phyloP scores from a whole-genome alignment of 805 yeast genomes.

The Saturnispora sanitii region DNA sequence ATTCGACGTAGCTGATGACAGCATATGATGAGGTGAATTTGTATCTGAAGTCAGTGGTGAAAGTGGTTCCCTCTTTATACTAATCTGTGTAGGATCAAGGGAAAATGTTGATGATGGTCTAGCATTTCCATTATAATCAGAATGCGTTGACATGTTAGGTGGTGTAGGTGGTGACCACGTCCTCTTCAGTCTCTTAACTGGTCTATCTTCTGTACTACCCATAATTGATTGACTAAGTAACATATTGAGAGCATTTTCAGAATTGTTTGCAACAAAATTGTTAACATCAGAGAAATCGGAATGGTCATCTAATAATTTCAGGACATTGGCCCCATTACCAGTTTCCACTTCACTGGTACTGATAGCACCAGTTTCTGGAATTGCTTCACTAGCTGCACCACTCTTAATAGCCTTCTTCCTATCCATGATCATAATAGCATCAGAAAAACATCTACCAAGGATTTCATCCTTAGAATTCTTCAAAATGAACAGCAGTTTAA shows the following conservation, averaged over 20 bases:
- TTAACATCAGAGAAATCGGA: constrained; percentile 5
- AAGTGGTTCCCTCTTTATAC: constrained; percentile 20
- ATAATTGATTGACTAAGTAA: constrained; percentile 11
- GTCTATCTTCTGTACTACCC: constrained; percentile 13
- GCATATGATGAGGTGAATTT: constrained; percentile 24
- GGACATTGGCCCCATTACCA: background rate
- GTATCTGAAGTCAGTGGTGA: constrained; percentile 27
- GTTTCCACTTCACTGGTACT: background rate
- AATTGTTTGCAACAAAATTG: constrained; percentile 7
- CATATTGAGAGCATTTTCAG: constrained; percentile 8
- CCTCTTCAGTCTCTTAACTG: constrained; percentile 26
- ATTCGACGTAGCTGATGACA: constrained; percentile 22
- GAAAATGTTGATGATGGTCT: constrained; percentile 16
- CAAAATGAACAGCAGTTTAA: constrained; percentile 58
- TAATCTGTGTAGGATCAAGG: constrained; percentile 17
- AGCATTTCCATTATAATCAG: background rate
- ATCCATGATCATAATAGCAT: constrained; percentile 86
- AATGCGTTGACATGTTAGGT: background rate
- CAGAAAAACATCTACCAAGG: constrained; percentile 61
- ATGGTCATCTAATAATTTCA: constrained; percentile 1
- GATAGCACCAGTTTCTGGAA: background rate
- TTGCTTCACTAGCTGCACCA: background rate
- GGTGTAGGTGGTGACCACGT: constrained; percentile 23
- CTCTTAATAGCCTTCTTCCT: constrained; percentile 58
- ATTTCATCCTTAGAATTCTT: constrained; percentile 51